These are phyloP conservation scores for Rhizopogon sp. DNA, from an alignment of 768 basidiomycete species.

Conservation along the genomic window DNA sequence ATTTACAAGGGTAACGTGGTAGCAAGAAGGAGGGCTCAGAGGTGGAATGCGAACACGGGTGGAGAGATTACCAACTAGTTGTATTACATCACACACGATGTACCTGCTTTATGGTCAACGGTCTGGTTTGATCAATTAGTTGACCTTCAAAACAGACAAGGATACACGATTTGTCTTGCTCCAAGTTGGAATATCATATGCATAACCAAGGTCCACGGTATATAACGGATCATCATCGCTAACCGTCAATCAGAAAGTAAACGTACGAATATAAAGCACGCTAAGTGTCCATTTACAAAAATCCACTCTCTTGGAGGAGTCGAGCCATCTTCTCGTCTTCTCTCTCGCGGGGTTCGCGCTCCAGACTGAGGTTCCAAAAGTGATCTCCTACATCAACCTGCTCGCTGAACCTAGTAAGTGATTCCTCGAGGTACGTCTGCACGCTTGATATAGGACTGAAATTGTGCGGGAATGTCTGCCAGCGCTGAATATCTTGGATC, in stretches of 20 bases:
- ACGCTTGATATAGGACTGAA: slow-evolving; percentile 64
- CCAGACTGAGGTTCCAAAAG: slow-evolving; percentile 83
- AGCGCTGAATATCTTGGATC: slow-evolving; percentile 93
- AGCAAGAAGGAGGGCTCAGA: slow-evolving; percentile 11
- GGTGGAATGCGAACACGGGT: slow-evolving; percentile 9
- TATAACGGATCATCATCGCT: background rate
- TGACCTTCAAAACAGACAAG: too few relatives aligned
- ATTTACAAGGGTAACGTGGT: slow-evolving; percentile 12
- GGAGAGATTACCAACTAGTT: background rate
- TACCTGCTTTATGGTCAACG: too few relatives aligned
- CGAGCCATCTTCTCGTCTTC: slow-evolving; percentile 97
- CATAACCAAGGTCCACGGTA: background rate
- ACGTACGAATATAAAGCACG: background rate
- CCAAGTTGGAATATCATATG: background rate
- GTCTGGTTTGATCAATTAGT: background rate
- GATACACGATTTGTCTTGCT: background rate
- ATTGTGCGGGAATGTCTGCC: slow-evolving; percentile 91
- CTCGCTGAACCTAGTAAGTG: slow-evolving; percentile 66
- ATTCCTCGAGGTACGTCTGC: slow-evolving; percentile 72
- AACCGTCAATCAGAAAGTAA: background rate
- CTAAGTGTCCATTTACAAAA: slow-evolving; percentile 42
- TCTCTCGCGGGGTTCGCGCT: slow-evolving; percentile 88
- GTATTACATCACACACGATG: background rate
- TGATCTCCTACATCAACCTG: slow-evolving; percentile 65
- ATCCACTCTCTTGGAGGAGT: slow-evolving; percentile 82